Evolutionary conservation across 2,329 filamentous ascomycete species (phyloP).

Genomic region (Arthrobotrys sinensis): DNA sequence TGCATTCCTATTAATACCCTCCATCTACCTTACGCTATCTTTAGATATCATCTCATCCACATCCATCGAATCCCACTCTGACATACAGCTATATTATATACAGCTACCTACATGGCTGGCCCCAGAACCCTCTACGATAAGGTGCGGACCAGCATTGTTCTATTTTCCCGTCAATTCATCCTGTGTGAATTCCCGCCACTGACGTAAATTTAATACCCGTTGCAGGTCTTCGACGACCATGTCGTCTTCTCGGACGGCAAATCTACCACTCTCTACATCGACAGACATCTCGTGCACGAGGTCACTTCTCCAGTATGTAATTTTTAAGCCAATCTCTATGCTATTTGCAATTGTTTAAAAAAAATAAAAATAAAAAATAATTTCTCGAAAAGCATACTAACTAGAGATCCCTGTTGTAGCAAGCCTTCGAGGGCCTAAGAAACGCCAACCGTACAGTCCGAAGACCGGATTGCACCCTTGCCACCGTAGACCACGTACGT

Average conservation of each 20-base stretch:
- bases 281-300: slow-evolving; percentile 97
- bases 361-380: slow-evolving; percentile 42
- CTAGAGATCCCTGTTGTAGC: slow-evolving; percentile 71
- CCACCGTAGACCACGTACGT: slow-evolving; percentile 94
- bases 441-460: slow-evolving; percentile 90
- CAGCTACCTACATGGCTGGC: slow-evolving; percentile 22
- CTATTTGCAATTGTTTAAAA: slow-evolving; percentile 28
- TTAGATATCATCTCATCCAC: background rate
- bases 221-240: slow-evolving; percentile 88
- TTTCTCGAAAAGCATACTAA: background rate
- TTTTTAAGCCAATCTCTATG: background rate
- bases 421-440: slow-evolving; percentile 96
- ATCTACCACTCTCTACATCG: slow-evolving; percentile 86
- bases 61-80: background rate
- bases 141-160: slow-evolving; percentile 6
- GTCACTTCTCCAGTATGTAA: slow-evolving; percentile 90
- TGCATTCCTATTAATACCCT: background rate
- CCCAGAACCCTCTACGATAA: slow-evolving; percentile 58
- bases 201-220: slow-evolving; percentile 13
- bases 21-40: background rate
- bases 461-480: slow-evolving; percentile 95
- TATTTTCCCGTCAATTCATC: background rate
- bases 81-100: background rate
- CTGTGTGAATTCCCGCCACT: background rate
- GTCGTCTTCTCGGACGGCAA: slow-evolving; percentile 97